Evolutionary conservation across 2,329 filamentous ascomycete species (phyloP), one percentile per base, ranked within the genome.

Genomic region (Cercospora zeae-maydis): DNA sequence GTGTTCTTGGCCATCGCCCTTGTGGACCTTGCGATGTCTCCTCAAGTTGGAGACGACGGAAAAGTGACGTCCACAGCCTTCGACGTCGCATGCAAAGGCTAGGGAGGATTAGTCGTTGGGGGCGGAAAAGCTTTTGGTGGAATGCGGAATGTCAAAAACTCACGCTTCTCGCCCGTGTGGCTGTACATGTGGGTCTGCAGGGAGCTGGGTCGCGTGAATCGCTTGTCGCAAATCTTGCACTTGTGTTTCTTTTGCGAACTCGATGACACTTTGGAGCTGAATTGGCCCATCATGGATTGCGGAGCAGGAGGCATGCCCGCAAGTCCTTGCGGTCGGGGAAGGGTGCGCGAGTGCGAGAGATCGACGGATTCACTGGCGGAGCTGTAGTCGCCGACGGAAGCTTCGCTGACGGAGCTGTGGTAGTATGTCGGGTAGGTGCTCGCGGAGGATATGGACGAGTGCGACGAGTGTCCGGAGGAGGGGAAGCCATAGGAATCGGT

Each of bases 241-340:
- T 97, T 97, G 81, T 98, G 95, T 83, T 98, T 98, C 87, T 98
- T 98, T 76, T 97, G 92, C 9, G 93, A 95, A 79, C 92, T 96
- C 16, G 91, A 93, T 0, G 92, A 93, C 58, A 97, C 88, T 79
- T 97, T 97, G 67, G 93, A 97, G 79, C 91, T 97, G 80, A 98
- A 98, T 73, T 96, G 93, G 58, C 92, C 88, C 95, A 99, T 99
- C 92, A 99, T 97, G 0, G 93, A 96, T 75, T 96, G 91, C 1
- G 92, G 93, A 16, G 92, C 92, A 1, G 92, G 92, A 1, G 92
- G 91, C 33, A 88, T 84, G 62, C 82, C 81, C 61, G 88, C 74
- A 13, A 90, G 79, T 37, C 85, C 88, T 27, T 87, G 87, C 0
- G 92, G 91, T 58, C 91, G 84, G 1, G 93, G 92, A 2, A 96